Evolutionary conservation across 75 land plant genomes (phyloP).

Genomic region (Selaginella moellendorffii): DNA sequence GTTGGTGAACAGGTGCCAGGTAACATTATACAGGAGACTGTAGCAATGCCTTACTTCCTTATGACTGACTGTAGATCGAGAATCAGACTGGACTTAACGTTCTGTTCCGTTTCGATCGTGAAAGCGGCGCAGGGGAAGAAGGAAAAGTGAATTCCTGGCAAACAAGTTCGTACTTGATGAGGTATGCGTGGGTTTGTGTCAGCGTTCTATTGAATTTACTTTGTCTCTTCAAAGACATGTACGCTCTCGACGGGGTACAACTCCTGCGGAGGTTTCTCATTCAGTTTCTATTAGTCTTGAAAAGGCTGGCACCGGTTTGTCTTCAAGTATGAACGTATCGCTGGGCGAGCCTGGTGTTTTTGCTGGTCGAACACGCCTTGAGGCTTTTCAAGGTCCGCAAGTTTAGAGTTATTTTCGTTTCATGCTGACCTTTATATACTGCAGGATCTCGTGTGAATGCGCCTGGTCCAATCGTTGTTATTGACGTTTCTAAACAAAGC

Average conservation of each 20-base stretch:
- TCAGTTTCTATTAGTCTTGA: conserved; percentile 37
- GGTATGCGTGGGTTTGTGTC: conserved; percentile 27
- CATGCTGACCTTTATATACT: too few species aligned
- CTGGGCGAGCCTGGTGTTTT: conserved; percentile 23
- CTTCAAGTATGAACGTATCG: conserved; percentile 47
- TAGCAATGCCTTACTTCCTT: background rate
- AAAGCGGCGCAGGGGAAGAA: conserved; percentile 17
- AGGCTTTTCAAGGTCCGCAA: conserved; percentile 47
- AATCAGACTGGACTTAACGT: conserved; percentile 44
- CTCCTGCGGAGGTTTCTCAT: conserved; percentile 17
- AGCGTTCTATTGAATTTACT: background rate
- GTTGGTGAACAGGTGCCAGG: conserved; percentile 68
- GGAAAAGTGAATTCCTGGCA: conserved; percentile 27
- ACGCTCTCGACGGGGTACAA: conserved; percentile 23
- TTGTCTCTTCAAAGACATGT: conserved; percentile 31
- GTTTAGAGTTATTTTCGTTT: too few species aligned
- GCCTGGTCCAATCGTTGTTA: conserved; percentile 75
- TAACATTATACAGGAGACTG: conserved; percentile 11
- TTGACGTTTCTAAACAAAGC: conserved; percentile 43
- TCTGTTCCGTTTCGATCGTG: conserved; percentile 41
- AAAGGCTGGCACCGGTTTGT: conserved; percentile 23
- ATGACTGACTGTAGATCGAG: conserved; percentile 37
- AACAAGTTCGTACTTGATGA: conserved; percentile 42
- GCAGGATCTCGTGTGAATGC: conserved; percentile 12
- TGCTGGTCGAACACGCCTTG: conserved; percentile 51